Percentiles rank a stretch among this genome's conserved stretches.
phyloP scores from a whole-genome alignment of 2,329 filamentous ascomycete genomes.

The Microthyrium microscopicum region DNA sequence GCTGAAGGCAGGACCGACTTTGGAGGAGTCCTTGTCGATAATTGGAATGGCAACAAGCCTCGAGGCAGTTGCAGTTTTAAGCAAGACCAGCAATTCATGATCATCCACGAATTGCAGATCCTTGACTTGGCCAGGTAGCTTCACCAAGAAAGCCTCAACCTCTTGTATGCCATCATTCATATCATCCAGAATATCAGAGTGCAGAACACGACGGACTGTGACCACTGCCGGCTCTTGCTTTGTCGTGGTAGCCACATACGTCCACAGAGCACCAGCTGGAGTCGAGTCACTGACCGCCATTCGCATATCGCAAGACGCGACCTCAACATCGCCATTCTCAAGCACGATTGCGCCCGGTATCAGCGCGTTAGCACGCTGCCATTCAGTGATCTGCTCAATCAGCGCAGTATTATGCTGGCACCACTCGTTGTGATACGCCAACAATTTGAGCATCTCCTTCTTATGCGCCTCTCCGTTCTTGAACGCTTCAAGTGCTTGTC shows the following conservation, averaged over 20 bases:
- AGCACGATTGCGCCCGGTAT: slow-evolving; percentile 46
- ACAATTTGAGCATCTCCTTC: slow-evolving; percentile 2
- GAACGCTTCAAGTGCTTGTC: slow-evolving; percentile 4
- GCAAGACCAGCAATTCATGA: slow-evolving; percentile 42
- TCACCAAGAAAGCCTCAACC: too few relatives aligned
- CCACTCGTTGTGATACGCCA: slow-evolving; percentile 6
- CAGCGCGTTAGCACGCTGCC: slow-evolving; percentile 39
- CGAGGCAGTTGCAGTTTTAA: slow-evolving; percentile 22
- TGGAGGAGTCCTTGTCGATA: background rate
- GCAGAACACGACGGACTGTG: slow-evolving; percentile 15
- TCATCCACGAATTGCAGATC: slow-evolving; percentile 56
- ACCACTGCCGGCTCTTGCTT: background rate
- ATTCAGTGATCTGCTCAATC: slow-evolving; percentile 24
- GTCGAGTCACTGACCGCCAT: slow-evolving; percentile 35
- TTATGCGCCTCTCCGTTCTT: background rate
- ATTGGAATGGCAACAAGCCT: too few relatives aligned
- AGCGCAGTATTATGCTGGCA: background rate
- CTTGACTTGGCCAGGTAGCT: slow-evolving; percentile 29
- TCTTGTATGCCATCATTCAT: too few relatives aligned
- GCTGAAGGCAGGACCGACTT: background rate
- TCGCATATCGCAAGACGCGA: slow-evolving; percentile 34
- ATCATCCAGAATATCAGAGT: too few relatives aligned
- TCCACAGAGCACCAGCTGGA: too few relatives aligned
- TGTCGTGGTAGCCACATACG: background rate
- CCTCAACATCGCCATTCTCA: slow-evolving; percentile 21